These are phyloP conservation scores for Ramaria sp. DNA, from an alignment of 768 basidiomycete species.

Conservation along the genomic window DNA sequence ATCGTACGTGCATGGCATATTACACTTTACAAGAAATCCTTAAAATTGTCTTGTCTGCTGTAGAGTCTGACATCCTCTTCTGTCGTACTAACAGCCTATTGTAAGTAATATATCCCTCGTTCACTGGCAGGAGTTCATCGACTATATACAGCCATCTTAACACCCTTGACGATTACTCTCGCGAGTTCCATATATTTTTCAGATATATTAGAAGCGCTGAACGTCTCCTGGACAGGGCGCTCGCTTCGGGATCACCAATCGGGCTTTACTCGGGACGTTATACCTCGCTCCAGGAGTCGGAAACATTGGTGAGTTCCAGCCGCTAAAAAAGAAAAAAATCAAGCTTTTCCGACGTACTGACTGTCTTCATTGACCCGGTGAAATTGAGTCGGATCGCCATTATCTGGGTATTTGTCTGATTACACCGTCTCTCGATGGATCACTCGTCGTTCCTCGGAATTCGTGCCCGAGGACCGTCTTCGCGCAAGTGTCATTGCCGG, in stretches of 20 bases:
- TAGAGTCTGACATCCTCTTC: not conserved
- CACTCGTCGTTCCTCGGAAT: conserved; percentile 34
- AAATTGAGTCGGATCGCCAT: conserved; percentile 47
- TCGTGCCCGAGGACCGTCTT: conserved; percentile 62
- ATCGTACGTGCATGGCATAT: not conserved
- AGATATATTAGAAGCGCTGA: no score
- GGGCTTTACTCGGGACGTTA: conserved; percentile 1
- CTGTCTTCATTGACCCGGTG: no score
- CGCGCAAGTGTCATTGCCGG: conserved; percentile 38
- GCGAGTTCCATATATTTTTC: no score
- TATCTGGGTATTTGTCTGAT: conserved; percentile 53
- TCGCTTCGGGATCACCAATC: not conserved
- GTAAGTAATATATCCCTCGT: no score
- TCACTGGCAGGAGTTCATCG: no score
- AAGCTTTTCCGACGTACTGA: not conserved
- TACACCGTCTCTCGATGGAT: conserved; percentile 36
- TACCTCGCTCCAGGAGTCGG: not conserved
- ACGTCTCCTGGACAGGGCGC: no score
- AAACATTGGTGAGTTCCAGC: not conserved
- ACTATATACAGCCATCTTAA: no score
- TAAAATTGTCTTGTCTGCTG: no score
- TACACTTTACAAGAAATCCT: no score
- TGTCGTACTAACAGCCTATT: not conserved
- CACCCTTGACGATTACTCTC: not conserved
- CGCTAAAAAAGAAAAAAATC: no score